phyloP scores from a whole-genome alignment of 345 rosid species.

The Mercurialis annua region DNA sequence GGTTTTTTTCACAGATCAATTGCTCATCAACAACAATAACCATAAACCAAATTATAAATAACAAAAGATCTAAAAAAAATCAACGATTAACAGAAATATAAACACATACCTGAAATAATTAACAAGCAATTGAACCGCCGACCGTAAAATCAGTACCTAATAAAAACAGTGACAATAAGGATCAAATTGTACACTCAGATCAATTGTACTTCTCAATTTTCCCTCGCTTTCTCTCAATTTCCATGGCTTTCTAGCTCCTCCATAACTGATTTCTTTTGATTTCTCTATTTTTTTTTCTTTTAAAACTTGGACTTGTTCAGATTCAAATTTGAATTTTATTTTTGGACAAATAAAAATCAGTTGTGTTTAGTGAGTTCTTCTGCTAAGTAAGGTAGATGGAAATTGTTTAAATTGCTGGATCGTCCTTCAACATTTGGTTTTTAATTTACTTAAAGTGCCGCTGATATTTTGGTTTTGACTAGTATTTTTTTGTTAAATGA shows the following conservation, averaged over 20 bases:
- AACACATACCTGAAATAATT: neutral
- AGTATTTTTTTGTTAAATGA: neutral
- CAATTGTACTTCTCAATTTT: conserved; percentile 11
- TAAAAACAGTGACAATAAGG: too few species aligned
- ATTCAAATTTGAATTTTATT: too few species aligned
- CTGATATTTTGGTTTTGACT: neutral
- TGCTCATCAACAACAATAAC: conserved; percentile 1
- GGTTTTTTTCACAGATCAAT: conserved; percentile 1
- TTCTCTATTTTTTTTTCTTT: neutral
- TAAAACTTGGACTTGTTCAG: neutral
- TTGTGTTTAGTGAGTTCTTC: too few species aligned
- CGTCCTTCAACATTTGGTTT: neutral
- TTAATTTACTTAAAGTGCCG: conserved; percentile 11
- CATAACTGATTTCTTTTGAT: neutral
- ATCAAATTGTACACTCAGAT: neutral
- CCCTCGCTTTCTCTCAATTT: neutral
- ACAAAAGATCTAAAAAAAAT: neutral
- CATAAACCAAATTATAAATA: neutral
- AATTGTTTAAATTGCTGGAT: neutral
- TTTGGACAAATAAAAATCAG: too few species aligned
- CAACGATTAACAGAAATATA: neutral
- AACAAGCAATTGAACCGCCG: neutral
- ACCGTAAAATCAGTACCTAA: neutral
- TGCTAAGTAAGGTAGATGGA: neutral
- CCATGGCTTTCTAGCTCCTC: neutral